Evolutionary conservation across 805 yeast genomes (phyloP).

Genomic region (Hanseniaspora pseudoguilliermondii): DNA sequence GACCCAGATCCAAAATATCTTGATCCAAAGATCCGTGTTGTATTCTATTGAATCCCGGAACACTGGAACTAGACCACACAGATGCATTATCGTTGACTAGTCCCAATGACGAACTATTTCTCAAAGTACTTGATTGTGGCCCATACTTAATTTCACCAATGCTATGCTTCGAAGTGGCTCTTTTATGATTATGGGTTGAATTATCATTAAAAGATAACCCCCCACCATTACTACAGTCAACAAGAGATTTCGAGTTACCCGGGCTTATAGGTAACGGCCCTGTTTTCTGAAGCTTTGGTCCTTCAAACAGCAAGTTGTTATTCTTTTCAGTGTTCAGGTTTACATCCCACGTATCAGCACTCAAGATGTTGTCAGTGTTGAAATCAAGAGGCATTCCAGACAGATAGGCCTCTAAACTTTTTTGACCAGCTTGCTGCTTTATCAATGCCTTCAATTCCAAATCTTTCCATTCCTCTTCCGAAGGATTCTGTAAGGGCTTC

Average conservation of each 20-base stretch:
- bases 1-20: neutral
- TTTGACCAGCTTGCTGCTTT: constrained; percentile 27
- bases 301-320: constrained; percentile 7
- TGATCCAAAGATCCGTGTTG: neutral
- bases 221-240: neutral
- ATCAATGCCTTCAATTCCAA: constrained; percentile 26
- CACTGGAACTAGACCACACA: neutral
- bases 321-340: neutral
- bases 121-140: neutral
- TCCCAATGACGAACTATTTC: neutral
- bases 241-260: neutral
- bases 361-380: neutral
- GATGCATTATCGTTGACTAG: neutral
- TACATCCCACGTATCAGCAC: constrained; percentile 9
- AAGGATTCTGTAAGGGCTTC: constrained; percentile 21
- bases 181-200: neutral
- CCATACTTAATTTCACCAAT: neutral
- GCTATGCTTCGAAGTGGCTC: neutral
- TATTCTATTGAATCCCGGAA: neutral
- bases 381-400: constrained; percentile 17
- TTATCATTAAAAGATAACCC: neutral
- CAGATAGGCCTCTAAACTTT: constrained; percentile 25
- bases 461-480: constrained; percentile 25
- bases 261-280: neutral
- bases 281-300: neutral